These are phyloP conservation scores for Plectranthus barbatus DNA, from an alignment of 257 asterid genomes.

Conservation along the genomic window DNA sequence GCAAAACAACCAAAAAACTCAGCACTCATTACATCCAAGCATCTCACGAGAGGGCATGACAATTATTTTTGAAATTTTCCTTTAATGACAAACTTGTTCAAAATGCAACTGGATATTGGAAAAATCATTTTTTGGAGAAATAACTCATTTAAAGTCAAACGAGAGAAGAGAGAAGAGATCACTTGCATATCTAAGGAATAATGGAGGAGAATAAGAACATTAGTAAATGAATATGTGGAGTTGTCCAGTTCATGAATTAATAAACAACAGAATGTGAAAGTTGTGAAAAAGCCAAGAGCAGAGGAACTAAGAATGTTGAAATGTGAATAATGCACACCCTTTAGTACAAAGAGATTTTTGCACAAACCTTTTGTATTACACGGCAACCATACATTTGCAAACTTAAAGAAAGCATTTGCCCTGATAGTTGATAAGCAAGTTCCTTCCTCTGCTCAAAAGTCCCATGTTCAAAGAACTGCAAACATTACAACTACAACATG, in stretches of 20 bases:
- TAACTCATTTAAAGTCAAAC: too few relatives aligned
- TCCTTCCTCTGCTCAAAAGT: constrained; percentile 65
- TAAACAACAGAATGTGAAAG: background rate
- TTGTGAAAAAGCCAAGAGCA: background rate
- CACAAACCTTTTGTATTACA: constrained; percentile 82
- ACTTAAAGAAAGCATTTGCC: constrained; percentile 66
- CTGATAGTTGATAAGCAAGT: constrained; percentile 61
- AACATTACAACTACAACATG: constrained; percentile 4
- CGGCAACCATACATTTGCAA: constrained; percentile 97
- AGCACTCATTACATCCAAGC: too few relatives aligned
- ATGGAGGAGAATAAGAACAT: background rate
- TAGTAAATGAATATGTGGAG: background rate
- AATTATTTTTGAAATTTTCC: too few relatives aligned
- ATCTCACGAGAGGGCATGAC: too few relatives aligned
- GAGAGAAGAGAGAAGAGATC: background rate
- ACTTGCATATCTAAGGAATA: background rate
- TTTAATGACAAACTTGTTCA: too few relatives aligned
- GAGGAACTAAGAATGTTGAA: background rate
- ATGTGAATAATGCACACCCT: background rate
- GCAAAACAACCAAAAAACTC: background rate
- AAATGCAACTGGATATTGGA: too few relatives aligned
- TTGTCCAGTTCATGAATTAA: background rate
- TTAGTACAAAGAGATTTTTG: constrained; percentile 1
- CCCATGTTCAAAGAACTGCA: constrained; percentile 85
- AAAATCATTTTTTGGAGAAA: too few relatives aligned